Conservation (phyloP, 2,329 filamentous ascomycete genomes). For the Ophiostoma triangulosporum region DNA sequence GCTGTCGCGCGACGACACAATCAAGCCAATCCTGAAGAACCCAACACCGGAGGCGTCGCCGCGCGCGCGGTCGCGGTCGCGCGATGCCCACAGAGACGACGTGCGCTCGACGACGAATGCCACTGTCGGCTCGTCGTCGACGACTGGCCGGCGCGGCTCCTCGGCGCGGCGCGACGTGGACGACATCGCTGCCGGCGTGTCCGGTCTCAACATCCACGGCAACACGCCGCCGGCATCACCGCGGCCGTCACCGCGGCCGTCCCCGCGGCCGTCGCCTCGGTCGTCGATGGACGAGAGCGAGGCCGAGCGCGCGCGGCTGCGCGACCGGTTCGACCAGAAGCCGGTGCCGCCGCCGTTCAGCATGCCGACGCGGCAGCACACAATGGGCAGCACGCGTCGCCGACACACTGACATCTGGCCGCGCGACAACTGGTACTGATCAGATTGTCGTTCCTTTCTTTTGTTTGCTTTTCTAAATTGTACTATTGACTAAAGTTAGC, state of each 20-base stretch:
- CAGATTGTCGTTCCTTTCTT: too few species aligned
- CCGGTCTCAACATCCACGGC: slow-evolving; percentile 9
- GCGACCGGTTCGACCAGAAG: slow-evolving; percentile 13
- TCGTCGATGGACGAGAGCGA: background rate
- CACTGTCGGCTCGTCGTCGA: slow-evolving; percentile 1
- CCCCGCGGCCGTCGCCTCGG: slow-evolving; percentile 8
- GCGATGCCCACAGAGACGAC: background rate
- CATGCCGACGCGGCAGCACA: slow-evolving; percentile 14
- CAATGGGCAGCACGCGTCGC: background rate
- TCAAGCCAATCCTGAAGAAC: slow-evolving; percentile 22
- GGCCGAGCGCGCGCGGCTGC: slow-evolving; percentile 14
- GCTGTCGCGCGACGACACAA: slow-evolving; percentile 10
- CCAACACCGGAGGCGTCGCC: background rate
- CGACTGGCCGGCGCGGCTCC: slow-evolving; percentile 5
- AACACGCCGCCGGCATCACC: background rate
- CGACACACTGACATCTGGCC: background rate
- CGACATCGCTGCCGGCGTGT: slow-evolving; percentile 4
- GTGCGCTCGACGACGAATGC: background rate
- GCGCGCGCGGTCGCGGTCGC: slow-evolving; percentile 1
- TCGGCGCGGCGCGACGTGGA: background rate
- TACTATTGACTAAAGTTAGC: too few species aligned
- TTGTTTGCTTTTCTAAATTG: too few species aligned
- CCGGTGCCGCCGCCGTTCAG: background rate
- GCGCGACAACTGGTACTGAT: background rate
- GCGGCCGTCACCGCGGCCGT: too few species aligned